phyloP scores from a whole-genome alignment of 257 asterid genomes.

The Cynanchum wilfordii region DNA sequence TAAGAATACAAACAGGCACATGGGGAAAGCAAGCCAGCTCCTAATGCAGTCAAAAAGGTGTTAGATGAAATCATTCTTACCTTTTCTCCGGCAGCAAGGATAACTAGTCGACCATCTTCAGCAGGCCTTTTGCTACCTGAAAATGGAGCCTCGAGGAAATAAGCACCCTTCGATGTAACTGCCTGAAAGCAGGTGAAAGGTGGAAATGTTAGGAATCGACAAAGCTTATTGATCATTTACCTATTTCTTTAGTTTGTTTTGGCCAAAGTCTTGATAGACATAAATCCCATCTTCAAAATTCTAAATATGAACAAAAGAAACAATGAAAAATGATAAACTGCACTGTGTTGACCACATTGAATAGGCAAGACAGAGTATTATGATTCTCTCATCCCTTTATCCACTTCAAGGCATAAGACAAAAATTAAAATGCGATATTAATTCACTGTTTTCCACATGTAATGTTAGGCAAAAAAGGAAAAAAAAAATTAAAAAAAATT shows the following conservation, averaged over 20 bases:
- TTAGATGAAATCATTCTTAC: conserved; percentile 23
- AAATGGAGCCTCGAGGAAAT: conserved; percentile 88
- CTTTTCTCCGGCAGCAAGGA: conserved; percentile 97
- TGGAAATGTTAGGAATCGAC: conserved; percentile 10
- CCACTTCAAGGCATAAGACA: background rate
- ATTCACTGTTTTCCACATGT: background rate
- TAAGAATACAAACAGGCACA: background rate
- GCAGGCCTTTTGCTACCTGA: conserved; percentile 99
- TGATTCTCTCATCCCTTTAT: background rate
- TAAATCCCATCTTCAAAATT: background rate
- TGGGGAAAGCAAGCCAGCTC: background rate
- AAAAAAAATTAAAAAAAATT: no score
- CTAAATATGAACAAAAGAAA: background rate
- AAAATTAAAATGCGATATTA: background rate
- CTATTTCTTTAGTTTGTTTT: conserved; percentile 9
- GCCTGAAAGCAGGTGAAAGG: conserved; percentile 65
- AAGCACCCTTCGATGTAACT: conserved; percentile 69
- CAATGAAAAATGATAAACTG: background rate
- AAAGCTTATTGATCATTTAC: background rate
- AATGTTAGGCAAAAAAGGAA: background rate
- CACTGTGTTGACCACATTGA: background rate
- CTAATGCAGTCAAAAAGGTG: background rate
- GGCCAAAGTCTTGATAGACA: no score
- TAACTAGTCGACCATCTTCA: conserved; percentile 93
- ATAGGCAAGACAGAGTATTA: background rate